Evolutionary conservation across 2,329 filamentous ascomycete species (phyloP), one percentile per base, ranked within the genome.

Genomic region (Neonectria faginata): DNA sequence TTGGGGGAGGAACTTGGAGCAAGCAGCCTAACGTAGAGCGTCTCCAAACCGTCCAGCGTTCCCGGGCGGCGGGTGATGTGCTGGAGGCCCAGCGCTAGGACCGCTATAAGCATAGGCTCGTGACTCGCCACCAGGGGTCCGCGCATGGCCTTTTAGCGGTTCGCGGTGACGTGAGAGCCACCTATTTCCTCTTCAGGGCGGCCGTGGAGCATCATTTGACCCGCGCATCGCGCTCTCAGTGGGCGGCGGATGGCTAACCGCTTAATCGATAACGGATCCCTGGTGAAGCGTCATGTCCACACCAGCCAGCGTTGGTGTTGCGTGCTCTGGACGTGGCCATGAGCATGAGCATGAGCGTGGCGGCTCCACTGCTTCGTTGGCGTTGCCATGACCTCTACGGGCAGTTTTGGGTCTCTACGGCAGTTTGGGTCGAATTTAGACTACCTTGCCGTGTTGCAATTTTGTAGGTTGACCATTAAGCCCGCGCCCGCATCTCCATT

Each of bases 151-250:
- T 18, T 27, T 45, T 50, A 50, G 47, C 47, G 25, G 31, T 54
- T 27, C 25, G 59, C 45, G 51, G 57, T 64, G 67, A 69, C 65
- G 62, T 64, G 67, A 67, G 55, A 55, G 58, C 53, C 27, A 22
- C 52, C 53, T 51, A 31, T 44, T 54, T 54, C 42, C 60, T 27
- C 31, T 42, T 63, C 50, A 57, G 29, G 54, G 60, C 48, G 31
- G 50, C 48, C 31, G 48, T 58, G 48, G 31, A 63, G 64, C 68
- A 70, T 73, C 71, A 73, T 65, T 73, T 73, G 71, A 73, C 68
- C 67, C 25, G 47, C 48, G 57, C 50, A 62, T 68, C 60, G 62
- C 47, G 62, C 56, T 67, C 54, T 65, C 61, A 72, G 63, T 69
- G 60, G 58, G 36, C 29, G 51, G 53, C 48, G 58, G 66, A 64